Base-by-base conservation (phyloP, 768 basidiomycete species). In the Mycena vulgaris region DNA sequence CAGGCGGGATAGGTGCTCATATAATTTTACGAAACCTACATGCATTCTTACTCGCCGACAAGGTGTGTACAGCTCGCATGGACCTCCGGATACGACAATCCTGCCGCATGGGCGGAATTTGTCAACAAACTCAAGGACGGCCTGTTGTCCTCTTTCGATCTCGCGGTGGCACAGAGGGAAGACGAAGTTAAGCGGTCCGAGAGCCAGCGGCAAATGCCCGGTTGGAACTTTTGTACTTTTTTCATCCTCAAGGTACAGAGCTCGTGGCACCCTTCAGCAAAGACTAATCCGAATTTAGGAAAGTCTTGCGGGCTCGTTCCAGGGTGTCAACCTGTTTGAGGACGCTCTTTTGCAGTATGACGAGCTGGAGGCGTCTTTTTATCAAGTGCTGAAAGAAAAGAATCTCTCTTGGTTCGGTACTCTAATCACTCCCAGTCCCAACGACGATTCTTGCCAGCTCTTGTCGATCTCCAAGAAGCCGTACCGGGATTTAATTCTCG, bases 201-300 rank as follows among this genome's bases (percentile, higher is more conserved):
- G 77, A 87, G 90, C 55, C 95, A 98, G 80, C 88, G 95, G 63
- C 88, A 93, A 75, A 94, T 96, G 90, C 95, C 96, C 1, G 97
- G 98, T 11, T 99, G 98, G 98, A 98, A 98, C 77, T 99, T 98
- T 78, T 97, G 96, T 79, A 96, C 94, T 0, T 99, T 97, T 84
- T 98, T 98, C 80, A 90, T 96, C 58, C 85, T 97, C 40, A 99
- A 99, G 90, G 97, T 95, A 67, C 61, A 61, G 64, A 42, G 49
- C 60, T 30, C 28, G 33, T 31, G 47, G 51, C 25, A 2, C 31
- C 33, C 39, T 56, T 58, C 47, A 42, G 53, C 55, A 25, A 65
- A 74, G 40, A 37, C 60, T 72, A 6, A 74, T 42, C 28, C 79
- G 74, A 65, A 52, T 19, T 37, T 55, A 99, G 97, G 98, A 99